These are phyloP conservation scores for Rosa chinensis DNA, from an alignment of 306 rosid species.

Conservation along the genomic window DNA sequence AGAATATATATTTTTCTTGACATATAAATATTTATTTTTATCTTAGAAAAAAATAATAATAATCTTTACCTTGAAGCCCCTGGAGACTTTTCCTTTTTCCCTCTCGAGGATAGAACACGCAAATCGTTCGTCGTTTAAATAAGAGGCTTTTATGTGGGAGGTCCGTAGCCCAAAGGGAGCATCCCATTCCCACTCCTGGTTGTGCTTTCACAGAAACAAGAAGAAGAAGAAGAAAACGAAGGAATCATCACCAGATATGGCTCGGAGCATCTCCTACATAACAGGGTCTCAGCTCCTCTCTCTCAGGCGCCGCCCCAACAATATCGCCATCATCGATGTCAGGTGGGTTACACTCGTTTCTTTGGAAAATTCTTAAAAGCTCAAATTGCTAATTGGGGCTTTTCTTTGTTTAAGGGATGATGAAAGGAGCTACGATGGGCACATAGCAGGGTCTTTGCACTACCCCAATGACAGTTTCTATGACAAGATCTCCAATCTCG, in stretches of 20 bases:
- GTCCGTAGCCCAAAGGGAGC: not conserved
- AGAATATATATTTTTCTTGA: too few relatives aligned
- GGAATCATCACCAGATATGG: slow-evolving; percentile 26
- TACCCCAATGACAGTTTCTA: slow-evolving; percentile 61
- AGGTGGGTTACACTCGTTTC: slow-evolving; percentile 18
- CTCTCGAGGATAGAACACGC: not conserved
- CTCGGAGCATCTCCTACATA: slow-evolving; percentile 60
- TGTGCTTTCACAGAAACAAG: not conserved
- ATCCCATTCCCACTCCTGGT: not conserved
- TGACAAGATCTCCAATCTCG: slow-evolving; percentile 54
- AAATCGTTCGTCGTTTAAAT: not conserved
- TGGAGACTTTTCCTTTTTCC: not conserved
- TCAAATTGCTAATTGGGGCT: not conserved
- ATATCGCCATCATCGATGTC: slow-evolving; percentile 65
- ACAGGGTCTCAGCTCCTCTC: slow-evolving; percentile 72
- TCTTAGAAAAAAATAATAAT: too few relatives aligned
- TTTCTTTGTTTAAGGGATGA: slow-evolving; percentile 51
- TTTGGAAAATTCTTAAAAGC: not conserved
- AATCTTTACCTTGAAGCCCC: not conserved
- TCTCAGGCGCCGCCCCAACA: slow-evolving; percentile 50
- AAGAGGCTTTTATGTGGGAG: not conserved
- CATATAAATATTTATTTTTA: too few relatives aligned
- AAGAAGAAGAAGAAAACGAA: not conserved
- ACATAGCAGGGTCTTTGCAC: slow-evolving; percentile 75
- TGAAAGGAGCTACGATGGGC: slow-evolving; percentile 71